phyloP scores from a whole-genome alignment of 2,329 filamentous ascomycete genomes.

The Calonectria henricotiae region DNA sequence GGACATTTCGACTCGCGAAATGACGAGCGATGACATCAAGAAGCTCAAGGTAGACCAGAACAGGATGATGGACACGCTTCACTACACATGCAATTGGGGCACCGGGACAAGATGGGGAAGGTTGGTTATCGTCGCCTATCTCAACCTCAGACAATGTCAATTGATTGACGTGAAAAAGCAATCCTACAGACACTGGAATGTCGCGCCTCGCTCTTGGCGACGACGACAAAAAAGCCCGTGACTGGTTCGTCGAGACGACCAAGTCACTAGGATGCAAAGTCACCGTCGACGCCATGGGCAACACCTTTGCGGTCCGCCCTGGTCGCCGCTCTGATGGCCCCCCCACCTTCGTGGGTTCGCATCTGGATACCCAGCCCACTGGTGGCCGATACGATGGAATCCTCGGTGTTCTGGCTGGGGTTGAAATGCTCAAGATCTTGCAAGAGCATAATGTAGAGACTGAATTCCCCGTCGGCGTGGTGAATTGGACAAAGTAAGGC shows the following conservation, averaged over 20 bases:
- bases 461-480: slow-evolving; percentile 79
- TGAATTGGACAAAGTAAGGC: slow-evolving; percentile 82
- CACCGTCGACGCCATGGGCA: slow-evolving; percentile 84
- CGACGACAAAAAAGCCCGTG: slow-evolving; percentile 80
- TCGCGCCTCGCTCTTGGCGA: slow-evolving; percentile 82
- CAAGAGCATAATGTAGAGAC: slow-evolving; percentile 79
- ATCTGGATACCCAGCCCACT: slow-evolving; percentile 77
- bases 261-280: slow-evolving; percentile 77
- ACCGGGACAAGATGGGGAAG: slow-evolving; percentile 47
- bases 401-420: slow-evolving; percentile 79
- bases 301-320: slow-evolving; percentile 81
- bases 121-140: slow-evolving; percentile 28
- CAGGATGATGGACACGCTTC: slow-evolving; percentile 48
- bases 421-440: slow-evolving; percentile 81
- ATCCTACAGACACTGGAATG: slow-evolving; percentile 80
- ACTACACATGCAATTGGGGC: slow-evolving; percentile 47
- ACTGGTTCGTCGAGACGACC: slow-evolving; percentile 83
- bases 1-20: slow-evolving; percentile 46
- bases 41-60: slow-evolving; percentile 45
- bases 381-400: slow-evolving; percentile 85
- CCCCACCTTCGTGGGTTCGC: slow-evolving; percentile 79
- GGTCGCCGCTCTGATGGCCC: slow-evolving; percentile 72
- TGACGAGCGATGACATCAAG: slow-evolving; percentile 41
- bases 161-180: slow-evolving; percentile 35
- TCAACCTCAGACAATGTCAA: neutral